phyloP scores from a whole-genome alignment of 768 basidiomycete genomes.

The Russula virescens region DNA sequence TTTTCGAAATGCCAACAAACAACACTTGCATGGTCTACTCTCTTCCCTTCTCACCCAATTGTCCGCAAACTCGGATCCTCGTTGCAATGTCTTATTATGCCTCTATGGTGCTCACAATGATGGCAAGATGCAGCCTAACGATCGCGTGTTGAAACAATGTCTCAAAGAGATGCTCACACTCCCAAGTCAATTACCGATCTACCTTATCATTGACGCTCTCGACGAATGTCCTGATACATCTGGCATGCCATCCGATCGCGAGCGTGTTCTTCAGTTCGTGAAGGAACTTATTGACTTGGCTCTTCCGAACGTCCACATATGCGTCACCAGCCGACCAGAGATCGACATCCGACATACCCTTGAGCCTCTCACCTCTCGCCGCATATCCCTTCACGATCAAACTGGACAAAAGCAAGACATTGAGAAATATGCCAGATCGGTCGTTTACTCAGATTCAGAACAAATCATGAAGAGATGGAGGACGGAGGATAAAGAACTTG shows the following conservation, averaged over 20 bases:
- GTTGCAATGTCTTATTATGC: not conserved
- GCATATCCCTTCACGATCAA: not conserved
- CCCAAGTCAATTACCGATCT: not conserved
- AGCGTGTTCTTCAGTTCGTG: not conserved
- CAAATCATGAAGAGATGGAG: not conserved
- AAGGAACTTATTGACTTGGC: not conserved
- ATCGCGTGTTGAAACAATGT: not conserved
- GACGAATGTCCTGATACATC: constrained; percentile 1
- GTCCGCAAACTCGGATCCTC: not conserved
- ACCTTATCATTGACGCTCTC: constrained; percentile 4
- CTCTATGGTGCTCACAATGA: not conserved
- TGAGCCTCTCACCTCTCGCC: not conserved
- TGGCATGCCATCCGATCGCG: not conserved
- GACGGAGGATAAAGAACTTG: not conserved
- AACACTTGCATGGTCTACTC: not conserved
- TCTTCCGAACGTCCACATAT: not conserved
- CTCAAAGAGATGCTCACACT: constrained; percentile 1
- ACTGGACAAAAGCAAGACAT: constrained; percentile 5
- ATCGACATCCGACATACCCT: not conserved
- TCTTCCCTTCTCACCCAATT: constrained; percentile 3
- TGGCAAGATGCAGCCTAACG: not conserved
- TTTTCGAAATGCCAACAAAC: not conserved
- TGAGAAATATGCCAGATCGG: not conserved
- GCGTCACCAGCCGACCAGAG: constrained; percentile 3
- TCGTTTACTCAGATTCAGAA: not conserved